phyloP scores from a whole-genome alignment of 2,329 filamentous ascomycete species.

The Fusarium sp. region DNA sequence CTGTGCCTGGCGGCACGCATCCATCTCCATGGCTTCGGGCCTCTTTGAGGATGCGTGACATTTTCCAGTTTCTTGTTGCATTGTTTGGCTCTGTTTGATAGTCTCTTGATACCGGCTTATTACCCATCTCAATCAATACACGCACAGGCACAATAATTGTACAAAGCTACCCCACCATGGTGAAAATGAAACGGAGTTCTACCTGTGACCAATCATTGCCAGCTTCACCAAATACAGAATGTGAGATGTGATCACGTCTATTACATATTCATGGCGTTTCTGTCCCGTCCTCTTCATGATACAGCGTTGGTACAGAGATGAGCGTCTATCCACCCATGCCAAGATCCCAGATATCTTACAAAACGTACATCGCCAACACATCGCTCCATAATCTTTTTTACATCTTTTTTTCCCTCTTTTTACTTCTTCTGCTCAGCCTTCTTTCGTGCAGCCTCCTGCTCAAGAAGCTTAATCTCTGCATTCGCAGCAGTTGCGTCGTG shows the following conservation, averaged over 20 bases:
- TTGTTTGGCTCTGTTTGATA: constrained; percentile 33
- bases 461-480: constrained; percentile 34
- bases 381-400: constrained; percentile 15
- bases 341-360: constrained; percentile 40
- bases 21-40: not conserved
- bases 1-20: not conserved
- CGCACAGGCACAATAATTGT: constrained; percentile 28
- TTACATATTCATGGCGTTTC: constrained; percentile 40
- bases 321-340: constrained; percentile 26
- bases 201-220: not conserved
- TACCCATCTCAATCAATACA: constrained; percentile 41
- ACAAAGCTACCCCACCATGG: not conserved
- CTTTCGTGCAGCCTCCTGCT: constrained; percentile 29
- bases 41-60: constrained; percentile 5
- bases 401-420: not conserved
- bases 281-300: constrained; percentile 36
- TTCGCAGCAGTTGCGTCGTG: constrained; percentile 50
- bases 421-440: constrained; percentile 27
- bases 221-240: not conserved
- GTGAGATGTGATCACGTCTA: constrained; percentile 46
- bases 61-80: constrained; percentile 35
- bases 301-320: constrained; percentile 45
- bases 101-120: constrained; percentile 33
- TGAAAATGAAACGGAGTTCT: not conserved
- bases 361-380: constrained; percentile 29